Conservation (phyloP, 805 yeast species). For the Clavispora fructus region DNA sequence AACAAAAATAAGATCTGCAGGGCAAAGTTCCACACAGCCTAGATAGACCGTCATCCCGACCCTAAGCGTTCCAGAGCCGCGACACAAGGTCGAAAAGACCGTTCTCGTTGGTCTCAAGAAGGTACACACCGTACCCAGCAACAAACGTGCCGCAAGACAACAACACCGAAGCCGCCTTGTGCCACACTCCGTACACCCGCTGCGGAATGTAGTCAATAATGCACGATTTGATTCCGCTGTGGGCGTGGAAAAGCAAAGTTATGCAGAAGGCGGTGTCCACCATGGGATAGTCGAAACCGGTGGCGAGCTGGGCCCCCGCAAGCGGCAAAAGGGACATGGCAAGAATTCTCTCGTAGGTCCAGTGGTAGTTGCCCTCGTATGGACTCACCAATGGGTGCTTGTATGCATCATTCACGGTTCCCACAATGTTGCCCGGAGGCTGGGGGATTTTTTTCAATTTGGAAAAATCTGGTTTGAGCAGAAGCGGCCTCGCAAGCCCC, state of each 20-base stretch:
- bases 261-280: slow-evolving; percentile 68
- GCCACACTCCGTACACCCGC: slow-evolving; percentile 78
- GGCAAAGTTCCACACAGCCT: too few relatives aligned
- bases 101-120: slow-evolving; percentile 71
- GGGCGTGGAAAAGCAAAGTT: slow-evolving; percentile 68
- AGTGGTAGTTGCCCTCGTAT: slow-evolving; percentile 82
- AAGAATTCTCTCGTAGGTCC: slow-evolving; percentile 81
- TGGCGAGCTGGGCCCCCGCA: slow-evolving; percentile 65
- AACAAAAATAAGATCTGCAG: too few relatives aligned
- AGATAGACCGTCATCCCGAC: too few relatives aligned
- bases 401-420: slow-evolving; percentile 91
- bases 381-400: slow-evolving; percentile 57
- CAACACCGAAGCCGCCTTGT: slow-evolving; percentile 60
- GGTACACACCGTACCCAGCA: slow-evolving; percentile 75
- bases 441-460: slow-evolving; percentile 57
- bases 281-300: slow-evolving; percentile 66
- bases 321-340: slow-evolving; percentile 74
- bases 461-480: slow-evolving; percentile 41
- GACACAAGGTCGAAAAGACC: slow-evolving; percentile 68
- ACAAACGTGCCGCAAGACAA: slow-evolving; percentile 36
- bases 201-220: slow-evolving; percentile 88
- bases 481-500: slow-evolving; percentile 9
- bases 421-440: slow-evolving; percentile 86
- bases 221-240: slow-evolving; percentile 85
- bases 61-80: slow-evolving; percentile 54